Conservation (phyloP, 345 rosid species). For the Lepidium africanum region DNA sequence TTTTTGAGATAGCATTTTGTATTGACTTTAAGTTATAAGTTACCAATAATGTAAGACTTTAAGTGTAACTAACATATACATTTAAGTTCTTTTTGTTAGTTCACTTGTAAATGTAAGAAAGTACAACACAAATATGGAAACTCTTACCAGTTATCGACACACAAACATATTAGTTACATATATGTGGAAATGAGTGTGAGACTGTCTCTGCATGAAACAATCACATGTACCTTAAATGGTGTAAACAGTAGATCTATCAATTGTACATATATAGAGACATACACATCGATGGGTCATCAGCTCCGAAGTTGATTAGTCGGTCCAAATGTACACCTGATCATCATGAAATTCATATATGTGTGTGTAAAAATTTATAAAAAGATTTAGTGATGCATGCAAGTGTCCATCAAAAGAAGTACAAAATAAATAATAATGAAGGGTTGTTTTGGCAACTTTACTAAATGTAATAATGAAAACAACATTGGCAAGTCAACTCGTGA, state of each 20-base stretch:
- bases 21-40: not conserved
- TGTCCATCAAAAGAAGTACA: constrained; percentile 26
- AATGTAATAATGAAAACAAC: constrained; percentile 30
- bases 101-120: not conserved
- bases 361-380: not conserved
- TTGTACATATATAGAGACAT: constrained; percentile 13
- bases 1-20: not conserved
- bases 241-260: constrained; percentile 28
- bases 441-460: constrained; percentile 29
- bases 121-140: constrained; percentile 15
- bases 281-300: constrained; percentile 21
- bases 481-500: constrained; percentile 30
- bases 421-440: constrained; percentile 19
- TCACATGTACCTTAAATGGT: constrained; percentile 22
- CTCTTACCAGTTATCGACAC: constrained; percentile 20
- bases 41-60: not conserved
- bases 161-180: constrained; percentile 13
- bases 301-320: constrained; percentile 22
- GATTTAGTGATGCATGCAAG: constrained; percentile 13
- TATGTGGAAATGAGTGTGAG: constrained; percentile 21
- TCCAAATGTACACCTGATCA: constrained; percentile 22
- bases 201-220: constrained; percentile 18
- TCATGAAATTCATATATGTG: not conserved
- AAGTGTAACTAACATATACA: not conserved
- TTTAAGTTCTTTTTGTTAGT: not conserved